Conservation (phyloP, 2,329 filamentous ascomycete species). For the Geosmithia flava region DNA sequence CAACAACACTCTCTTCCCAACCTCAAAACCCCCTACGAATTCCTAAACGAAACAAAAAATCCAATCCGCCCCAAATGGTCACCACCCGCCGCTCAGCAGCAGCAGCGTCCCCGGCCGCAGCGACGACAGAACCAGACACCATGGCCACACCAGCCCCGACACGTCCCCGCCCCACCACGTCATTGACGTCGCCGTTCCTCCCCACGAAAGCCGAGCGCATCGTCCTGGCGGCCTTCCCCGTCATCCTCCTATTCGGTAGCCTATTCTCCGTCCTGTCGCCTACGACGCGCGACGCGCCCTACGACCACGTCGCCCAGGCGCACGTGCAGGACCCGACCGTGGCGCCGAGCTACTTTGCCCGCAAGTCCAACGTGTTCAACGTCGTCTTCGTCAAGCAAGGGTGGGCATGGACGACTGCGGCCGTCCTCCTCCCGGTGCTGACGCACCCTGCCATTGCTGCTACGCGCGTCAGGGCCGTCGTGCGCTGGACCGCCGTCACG, state of each 20-base stretch:
- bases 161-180: no score
- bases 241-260: conserved; percentile 68
- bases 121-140: background rate
- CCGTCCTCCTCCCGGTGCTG: conserved; percentile 58
- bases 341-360: conserved; percentile 80
- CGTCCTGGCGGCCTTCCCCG: conserved; percentile 60
- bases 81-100: conserved; percentile 5
- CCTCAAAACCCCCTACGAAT: background rate
- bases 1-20: background rate
- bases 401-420: conserved; percentile 79
- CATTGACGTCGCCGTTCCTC: conserved; percentile 44
- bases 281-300: conserved; percentile 48
- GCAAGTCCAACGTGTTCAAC: conserved; percentile 89
- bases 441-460: conserved; percentile 44
- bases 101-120: background rate
- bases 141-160: conserved; percentile 2
- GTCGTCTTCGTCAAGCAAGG: conserved; percentile 87
- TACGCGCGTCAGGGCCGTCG: conserved; percentile 23
- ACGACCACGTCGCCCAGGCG: conserved; percentile 49
- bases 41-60: background rate
- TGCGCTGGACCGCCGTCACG: conserved; percentile 64
- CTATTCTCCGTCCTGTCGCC: conserved; percentile 72
- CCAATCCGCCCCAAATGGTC: conserved; percentile 2
- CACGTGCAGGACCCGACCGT: conserved; percentile 41
- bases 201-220: conserved; percentile 57